These are phyloP conservation scores for Trichocladium antarcticum DNA, from an alignment of 495 filamentous ascomycete species.

Conservation along the genomic window DNA sequence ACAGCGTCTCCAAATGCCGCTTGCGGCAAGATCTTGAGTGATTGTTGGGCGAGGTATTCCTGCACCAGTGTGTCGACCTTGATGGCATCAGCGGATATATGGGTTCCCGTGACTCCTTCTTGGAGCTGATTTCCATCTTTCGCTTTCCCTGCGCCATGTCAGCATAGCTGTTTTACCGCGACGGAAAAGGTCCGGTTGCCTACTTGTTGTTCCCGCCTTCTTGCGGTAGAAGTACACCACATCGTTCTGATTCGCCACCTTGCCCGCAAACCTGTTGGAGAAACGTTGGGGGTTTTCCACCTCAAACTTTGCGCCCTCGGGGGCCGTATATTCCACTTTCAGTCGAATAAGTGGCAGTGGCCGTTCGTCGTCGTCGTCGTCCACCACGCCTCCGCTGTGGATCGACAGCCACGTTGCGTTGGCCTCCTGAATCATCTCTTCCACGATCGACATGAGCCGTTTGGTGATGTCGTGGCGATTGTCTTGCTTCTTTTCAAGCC, in stretches of 20 bases:
- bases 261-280: constrained; percentile 81
- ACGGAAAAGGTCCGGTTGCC: not conserved
- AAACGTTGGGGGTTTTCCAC: constrained; percentile 95
- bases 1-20: constrained; percentile 90
- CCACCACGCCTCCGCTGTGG: constrained; percentile 42
- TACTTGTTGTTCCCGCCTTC: constrained; percentile 45
- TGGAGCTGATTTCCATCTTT: constrained; percentile 39
- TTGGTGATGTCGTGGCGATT: constrained; percentile 70
- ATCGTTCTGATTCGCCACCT: constrained; percentile 88
- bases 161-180: not conserved
- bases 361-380: constrained; percentile 49
- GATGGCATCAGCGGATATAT: constrained; percentile 58
- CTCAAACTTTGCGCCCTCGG: constrained; percentile 77
- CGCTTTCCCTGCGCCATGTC: constrained; percentile 18
- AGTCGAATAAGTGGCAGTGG: constrained; percentile 80
- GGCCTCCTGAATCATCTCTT: constrained; percentile 78
- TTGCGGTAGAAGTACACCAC: constrained; percentile 89
- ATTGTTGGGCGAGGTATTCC: constrained; percentile 74
- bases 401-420: constrained; percentile 69
- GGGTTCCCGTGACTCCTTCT: constrained; percentile 47
- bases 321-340: constrained; percentile 80
- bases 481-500: constrained; percentile 64
- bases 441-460: constrained; percentile 63
- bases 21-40: constrained; percentile 79
- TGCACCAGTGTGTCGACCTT: constrained; percentile 80